Evolutionary conservation across 2,329 filamentous ascomycete genomes (phyloP).

Genomic region (Aspergillus versicolor): DNA sequence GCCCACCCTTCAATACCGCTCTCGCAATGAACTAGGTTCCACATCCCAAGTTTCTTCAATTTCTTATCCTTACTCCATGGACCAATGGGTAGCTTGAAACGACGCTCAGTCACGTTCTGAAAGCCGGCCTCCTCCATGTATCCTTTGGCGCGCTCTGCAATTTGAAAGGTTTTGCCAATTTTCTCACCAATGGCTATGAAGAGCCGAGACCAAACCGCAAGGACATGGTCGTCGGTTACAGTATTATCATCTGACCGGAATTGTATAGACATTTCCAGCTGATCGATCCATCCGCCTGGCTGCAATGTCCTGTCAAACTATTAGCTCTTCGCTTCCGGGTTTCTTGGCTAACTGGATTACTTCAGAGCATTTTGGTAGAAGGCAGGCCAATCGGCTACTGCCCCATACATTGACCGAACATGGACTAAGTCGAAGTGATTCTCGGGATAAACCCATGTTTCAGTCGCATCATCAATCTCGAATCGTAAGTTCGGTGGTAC

Average conservation of each 20-base stretch:
- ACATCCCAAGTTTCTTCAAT: slow-evolving; percentile 29
- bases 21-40: slow-evolving; percentile 27
- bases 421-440: slow-evolving; percentile 57
- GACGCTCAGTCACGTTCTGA: slow-evolving; percentile 27
- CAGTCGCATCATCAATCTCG: slow-evolving; percentile 63
- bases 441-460: slow-evolving; percentile 54
- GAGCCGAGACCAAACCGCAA: slow-evolving; percentile 26
- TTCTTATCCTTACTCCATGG: slow-evolving; percentile 28
- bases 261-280: slow-evolving; percentile 26
- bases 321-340: neutral
- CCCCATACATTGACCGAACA: slow-evolving; percentile 27
- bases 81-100: slow-evolving; percentile 31
- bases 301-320: slow-evolving; percentile 18
- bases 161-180: slow-evolving; percentile 31
- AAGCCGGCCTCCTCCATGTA: slow-evolving; percentile 32
- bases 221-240: slow-evolving; percentile 18
- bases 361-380: slow-evolving; percentile 22
- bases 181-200: slow-evolving; percentile 30
- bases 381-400: slow-evolving; percentile 20
- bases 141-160: slow-evolving; percentile 19
- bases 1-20: slow-evolving; percentile 33
- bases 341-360: slow-evolving; percentile 4
- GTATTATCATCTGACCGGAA: too few species aligned
- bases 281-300: slow-evolving; percentile 27
- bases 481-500: slow-evolving; percentile 70